Conservation (phyloP, 2,329 filamentous ascomycete species). For the Hypoxylon sp. region DNA sequence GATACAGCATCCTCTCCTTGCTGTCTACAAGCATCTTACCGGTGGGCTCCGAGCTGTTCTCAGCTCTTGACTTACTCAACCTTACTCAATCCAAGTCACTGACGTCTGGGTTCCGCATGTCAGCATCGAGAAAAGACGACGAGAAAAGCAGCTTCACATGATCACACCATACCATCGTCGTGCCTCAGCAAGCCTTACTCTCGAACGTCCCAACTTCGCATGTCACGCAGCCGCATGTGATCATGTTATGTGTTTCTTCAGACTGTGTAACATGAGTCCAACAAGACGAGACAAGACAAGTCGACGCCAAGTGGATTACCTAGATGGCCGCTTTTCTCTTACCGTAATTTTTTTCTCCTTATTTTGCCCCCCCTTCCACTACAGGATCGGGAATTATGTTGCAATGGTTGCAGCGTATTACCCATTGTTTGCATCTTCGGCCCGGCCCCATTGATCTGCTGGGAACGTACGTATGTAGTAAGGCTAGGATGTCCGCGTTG, state of each 20-base stretch:
- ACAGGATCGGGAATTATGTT: constrained; percentile 30
- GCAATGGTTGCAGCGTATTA: constrained; percentile 31
- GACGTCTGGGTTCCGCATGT: constrained; percentile 14
- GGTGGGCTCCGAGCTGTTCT: constrained; percentile 25
- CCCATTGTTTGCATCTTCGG: constrained; percentile 32
- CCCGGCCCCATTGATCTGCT: constrained; percentile 31
- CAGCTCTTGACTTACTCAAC: background rate
- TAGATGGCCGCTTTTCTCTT: constrained; percentile 9
- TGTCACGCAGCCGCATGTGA: constrained; percentile 33
- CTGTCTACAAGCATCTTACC: constrained; percentile 18
- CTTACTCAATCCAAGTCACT: background rate
- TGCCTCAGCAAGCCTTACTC: constrained; percentile 16
- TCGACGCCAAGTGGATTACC: constrained; percentile 16
- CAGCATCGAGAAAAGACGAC: background rate
- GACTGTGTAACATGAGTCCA: background rate
- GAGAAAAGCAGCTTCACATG: constrained; percentile 15
- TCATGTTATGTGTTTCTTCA: constrained; percentile 31
- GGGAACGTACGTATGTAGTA: no score
- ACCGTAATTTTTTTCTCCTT: constrained; percentile 14
- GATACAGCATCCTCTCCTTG: constrained; percentile 13
- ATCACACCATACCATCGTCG: constrained; percentile 6
- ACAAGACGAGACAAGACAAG: no score
- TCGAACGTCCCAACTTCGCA: constrained; percentile 14
- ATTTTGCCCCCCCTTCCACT: background rate
- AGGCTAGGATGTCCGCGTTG: constrained; percentile 29